These are phyloP conservation scores for Casuarina equisetifolia DNA, from an alignment of 306 rosid species.

Conservation along the genomic window DNA sequence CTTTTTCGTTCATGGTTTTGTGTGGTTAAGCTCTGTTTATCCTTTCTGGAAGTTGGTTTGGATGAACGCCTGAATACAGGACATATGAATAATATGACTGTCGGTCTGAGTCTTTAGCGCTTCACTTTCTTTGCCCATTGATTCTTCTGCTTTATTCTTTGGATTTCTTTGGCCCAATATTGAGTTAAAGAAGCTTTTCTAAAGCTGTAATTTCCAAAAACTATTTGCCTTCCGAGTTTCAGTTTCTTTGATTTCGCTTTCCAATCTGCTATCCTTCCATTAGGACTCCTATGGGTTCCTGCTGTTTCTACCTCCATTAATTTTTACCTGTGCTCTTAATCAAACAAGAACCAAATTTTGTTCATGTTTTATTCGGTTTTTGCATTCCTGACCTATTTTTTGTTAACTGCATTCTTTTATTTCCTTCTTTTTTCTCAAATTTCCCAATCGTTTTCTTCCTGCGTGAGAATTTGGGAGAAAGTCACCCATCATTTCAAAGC, in stretches of 20 bases:
- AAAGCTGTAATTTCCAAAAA: slow-evolving; percentile 13
- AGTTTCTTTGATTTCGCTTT: neutral
- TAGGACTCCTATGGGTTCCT: neutral
- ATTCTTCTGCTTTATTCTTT: slow-evolving; percentile 23
- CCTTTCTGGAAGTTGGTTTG: slow-evolving; percentile 30
- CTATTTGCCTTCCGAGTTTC: slow-evolving; percentile 11
- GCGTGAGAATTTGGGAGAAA: slow-evolving; percentile 23
- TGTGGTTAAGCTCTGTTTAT: slow-evolving; percentile 12
- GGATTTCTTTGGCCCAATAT: neutral
- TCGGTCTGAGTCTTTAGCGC: slow-evolving; percentile 26
- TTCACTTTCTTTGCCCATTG: slow-evolving; percentile 9
- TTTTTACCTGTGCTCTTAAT: neutral
- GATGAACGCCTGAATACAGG: slow-evolving; percentile 22
- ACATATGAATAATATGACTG: neutral
- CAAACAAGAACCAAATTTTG: neutral
- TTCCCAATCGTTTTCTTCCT: slow-evolving; percentile 18
- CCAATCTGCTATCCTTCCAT: neutral
- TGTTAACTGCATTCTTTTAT: too few relatives aligned
- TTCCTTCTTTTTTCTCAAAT: slow-evolving; percentile 4
- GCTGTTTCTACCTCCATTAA: neutral
- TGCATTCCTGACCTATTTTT: slow-evolving; percentile 18
- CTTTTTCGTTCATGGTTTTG: slow-evolving; percentile 20
- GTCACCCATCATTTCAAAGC: slow-evolving; percentile 7
- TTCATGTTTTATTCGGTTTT: slow-evolving; percentile 16
- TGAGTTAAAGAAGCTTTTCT: neutral